These are phyloP conservation scores for Fusarium sulawesiense DNA, from an alignment of 2,329 filamentous ascomycete genomes.

Conservation along the genomic window DNA sequence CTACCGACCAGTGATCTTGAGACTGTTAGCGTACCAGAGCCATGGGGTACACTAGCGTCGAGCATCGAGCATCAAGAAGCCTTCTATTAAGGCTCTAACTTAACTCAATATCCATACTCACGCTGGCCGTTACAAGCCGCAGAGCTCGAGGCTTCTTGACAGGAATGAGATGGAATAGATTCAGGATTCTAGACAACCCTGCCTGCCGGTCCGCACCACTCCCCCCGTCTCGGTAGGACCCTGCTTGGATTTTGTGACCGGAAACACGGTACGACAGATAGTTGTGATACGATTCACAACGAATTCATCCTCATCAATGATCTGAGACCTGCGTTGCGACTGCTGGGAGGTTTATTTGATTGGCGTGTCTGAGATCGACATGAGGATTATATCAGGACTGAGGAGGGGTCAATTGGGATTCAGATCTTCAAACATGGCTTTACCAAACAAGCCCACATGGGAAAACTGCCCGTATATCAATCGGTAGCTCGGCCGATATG, in stretches of 20 bases:
- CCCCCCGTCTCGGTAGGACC: slow-evolving; percentile 25
- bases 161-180: slow-evolving; percentile 37
- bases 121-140: slow-evolving; percentile 36
- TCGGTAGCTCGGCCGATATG: slow-evolving; percentile 2
- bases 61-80: slow-evolving; percentile 29
- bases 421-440: slow-evolving; percentile 21
- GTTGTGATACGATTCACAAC: slow-evolving; percentile 33
- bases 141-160: slow-evolving; percentile 19
- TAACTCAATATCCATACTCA: slow-evolving; percentile 11
- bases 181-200: slow-evolving; percentile 32
- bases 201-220: slow-evolving; percentile 12
- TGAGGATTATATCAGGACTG: slow-evolving; percentile 16
- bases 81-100: slow-evolving; percentile 6
- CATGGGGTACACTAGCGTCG: slow-evolving; percentile 38
- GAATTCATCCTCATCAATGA: slow-evolving; percentile 37
- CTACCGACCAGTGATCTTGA: slow-evolving; percentile 34
- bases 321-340: slow-evolving; percentile 30
- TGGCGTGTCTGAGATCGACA: slow-evolving; percentile 39
- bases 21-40: slow-evolving; percentile 43
- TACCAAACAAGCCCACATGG: neutral
- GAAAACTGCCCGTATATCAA: slow-evolving; percentile 1
- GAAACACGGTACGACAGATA: slow-evolving; percentile 38
- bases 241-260: slow-evolving; percentile 25
- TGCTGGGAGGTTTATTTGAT: slow-evolving; percentile 17
- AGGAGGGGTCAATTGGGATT: slow-evolving; percentile 38